Evolutionary conservation across 768 basidiomycete species (phyloP).

Genomic region (Phanerochaete carnosa): DNA sequence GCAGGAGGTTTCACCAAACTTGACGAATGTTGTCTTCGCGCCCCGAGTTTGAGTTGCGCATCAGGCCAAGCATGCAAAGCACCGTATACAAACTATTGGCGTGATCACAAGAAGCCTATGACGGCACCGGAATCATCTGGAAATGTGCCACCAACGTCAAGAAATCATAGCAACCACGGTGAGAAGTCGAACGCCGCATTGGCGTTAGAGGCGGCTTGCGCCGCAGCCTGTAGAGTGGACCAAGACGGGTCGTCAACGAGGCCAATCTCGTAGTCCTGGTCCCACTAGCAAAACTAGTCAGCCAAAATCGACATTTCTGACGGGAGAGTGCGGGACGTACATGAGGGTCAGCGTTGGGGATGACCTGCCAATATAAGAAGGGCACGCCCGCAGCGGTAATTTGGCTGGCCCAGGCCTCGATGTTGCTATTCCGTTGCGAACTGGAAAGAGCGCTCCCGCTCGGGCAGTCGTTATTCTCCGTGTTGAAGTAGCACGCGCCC

Average conservation of each 20-base stretch:
- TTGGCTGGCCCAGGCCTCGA: slow-evolving; percentile 30
- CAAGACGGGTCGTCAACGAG: slow-evolving; percentile 18
- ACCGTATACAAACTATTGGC: too few species aligned
- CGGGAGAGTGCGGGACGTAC: slow-evolving; percentile 15
- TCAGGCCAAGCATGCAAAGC: too few species aligned
- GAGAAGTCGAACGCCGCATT: slow-evolving; percentile 23
- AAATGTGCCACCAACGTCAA: not conserved
- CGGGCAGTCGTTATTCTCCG: slow-evolving; percentile 28
- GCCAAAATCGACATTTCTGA: not conserved
- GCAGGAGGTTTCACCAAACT: too few species aligned
- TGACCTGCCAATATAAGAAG: slow-evolving; percentile 38
- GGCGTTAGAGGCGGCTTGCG: slow-evolving; percentile 13
- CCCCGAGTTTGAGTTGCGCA: too few species aligned
- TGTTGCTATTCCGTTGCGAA: slow-evolving; percentile 30
- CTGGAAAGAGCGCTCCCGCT: slow-evolving; percentile 21
- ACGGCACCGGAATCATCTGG: too few species aligned
- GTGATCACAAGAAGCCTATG: too few species aligned
- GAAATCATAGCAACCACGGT: slow-evolving; percentile 9
- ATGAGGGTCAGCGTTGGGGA: slow-evolving; percentile 35
- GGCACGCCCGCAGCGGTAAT: slow-evolving; percentile 34
- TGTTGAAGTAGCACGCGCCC: slow-evolving; percentile 27
- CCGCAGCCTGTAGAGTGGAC: slow-evolving; percentile 16
- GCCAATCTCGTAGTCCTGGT: slow-evolving; percentile 23
- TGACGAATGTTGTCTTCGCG: too few species aligned
- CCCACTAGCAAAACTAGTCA: slow-evolving; percentile 9